Evolutionary conservation across 2,329 filamentous ascomycete species (phyloP).

Genomic region (Xylaria sp.): DNA sequence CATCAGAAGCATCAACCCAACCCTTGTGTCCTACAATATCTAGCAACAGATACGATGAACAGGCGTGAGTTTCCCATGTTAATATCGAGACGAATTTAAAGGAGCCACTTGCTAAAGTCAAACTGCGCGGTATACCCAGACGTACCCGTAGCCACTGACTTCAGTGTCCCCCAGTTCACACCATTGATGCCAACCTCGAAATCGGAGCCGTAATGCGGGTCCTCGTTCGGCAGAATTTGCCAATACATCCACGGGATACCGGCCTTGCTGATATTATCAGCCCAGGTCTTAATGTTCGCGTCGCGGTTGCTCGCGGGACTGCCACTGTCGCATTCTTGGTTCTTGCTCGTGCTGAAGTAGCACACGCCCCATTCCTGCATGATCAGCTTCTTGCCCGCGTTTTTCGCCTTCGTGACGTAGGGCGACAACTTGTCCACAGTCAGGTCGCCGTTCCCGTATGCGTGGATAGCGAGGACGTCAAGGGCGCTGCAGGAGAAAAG

Average conservation of each 20-base stretch:
- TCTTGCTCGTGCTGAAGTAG: constrained; percentile 13
- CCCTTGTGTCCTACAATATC: background rate
- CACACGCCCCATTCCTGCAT: constrained; percentile 20
- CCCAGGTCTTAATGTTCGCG: constrained; percentile 9
- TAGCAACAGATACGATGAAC: background rate
- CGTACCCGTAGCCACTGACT: constrained; percentile 5
- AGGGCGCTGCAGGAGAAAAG: constrained; percentile 15
- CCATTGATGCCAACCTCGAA: constrained; percentile 10
- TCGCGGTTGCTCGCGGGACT: constrained; percentile 6
- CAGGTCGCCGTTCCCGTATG: constrained; percentile 15
- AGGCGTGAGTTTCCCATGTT: background rate
- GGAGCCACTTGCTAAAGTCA: constrained; percentile 16
- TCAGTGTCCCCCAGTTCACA: constrained; percentile 11
- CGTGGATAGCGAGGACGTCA: constrained; percentile 15
- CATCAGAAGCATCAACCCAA: background rate
- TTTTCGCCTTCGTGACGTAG: constrained; percentile 3
- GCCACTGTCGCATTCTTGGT: constrained; percentile 6
- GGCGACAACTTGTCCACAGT: constrained; percentile 13
- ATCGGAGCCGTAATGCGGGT: background rate
- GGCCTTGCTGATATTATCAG: constrained; percentile 14
- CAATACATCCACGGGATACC: constrained; percentile 21
- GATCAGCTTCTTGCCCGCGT: constrained; percentile 13
- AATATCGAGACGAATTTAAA: background rate
- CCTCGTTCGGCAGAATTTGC: constrained; percentile 8
- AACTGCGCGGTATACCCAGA: constrained; percentile 14